A percentile compares a stretch with the other conserved stretches of the same genome.
These are phyloP conservation scores for Carex arenaria DNA, from an alignment of 202 grass and related monocot species.

Conservation along the genomic window DNA sequence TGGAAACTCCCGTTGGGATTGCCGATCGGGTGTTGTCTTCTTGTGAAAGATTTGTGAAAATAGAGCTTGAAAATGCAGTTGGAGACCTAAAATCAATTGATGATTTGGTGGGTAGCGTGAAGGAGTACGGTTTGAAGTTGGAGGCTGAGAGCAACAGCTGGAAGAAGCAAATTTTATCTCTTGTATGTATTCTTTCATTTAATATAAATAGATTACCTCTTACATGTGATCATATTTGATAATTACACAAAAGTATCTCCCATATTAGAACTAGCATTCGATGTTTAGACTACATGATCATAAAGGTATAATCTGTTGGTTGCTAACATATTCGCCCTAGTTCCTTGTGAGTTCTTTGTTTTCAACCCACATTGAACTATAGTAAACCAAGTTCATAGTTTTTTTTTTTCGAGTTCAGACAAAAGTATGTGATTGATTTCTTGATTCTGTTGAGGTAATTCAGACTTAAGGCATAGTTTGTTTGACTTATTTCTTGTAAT, in stretches of 20 bases:
- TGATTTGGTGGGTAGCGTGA: slow-evolving; percentile 59
- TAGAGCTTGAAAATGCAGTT: slow-evolving; percentile 66
- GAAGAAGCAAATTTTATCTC: slow-evolving; percentile 64
- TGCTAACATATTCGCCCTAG: background rate
- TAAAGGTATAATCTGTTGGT: background rate
- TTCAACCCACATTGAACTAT: background rate
- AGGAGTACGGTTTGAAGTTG: slow-evolving; percentile 58
- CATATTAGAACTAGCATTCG: background rate
- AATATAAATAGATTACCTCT: background rate
- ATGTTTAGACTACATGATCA: background rate
- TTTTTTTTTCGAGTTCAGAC: background rate
- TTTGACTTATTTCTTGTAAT: background rate
- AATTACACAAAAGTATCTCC: background rate
- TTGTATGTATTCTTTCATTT: slow-evolving; percentile 50
- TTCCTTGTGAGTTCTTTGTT: background rate
- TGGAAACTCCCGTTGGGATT: slow-evolving; percentile 93
- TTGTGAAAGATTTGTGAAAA: slow-evolving; percentile 71
- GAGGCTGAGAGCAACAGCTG: slow-evolving; percentile 57
- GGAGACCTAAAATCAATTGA: slow-evolving; percentile 72
- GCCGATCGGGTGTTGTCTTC: slow-evolving; percentile 77
- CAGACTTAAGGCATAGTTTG: background rate
- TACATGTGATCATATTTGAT: background rate
- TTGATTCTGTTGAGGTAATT: background rate
- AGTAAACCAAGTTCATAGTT: background rate
- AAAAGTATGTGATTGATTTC: background rate